Conservation (phyloP, 2,329 filamentous ascomycete species). For the Trichoderma sp. region DNA sequence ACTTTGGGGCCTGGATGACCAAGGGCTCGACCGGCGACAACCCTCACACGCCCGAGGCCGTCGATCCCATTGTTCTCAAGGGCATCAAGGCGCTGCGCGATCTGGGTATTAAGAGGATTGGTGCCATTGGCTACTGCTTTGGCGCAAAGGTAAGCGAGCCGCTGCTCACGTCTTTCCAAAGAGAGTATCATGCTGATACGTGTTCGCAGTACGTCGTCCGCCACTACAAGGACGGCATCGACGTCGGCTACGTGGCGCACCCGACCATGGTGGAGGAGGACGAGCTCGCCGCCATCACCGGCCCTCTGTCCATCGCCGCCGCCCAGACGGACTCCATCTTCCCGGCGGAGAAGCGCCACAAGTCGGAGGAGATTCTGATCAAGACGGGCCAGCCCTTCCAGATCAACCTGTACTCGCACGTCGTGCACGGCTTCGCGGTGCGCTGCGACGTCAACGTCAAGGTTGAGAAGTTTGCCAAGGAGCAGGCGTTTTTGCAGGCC, state of each 20-base stretch:
- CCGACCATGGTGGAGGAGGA: slow-evolving; percentile 72
- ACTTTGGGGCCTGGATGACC: slow-evolving; percentile 38
- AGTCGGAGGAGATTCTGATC: slow-evolving; percentile 63
- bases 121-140: slow-evolving; percentile 73
- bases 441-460: slow-evolving; percentile 63
- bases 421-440: slow-evolving; percentile 75
- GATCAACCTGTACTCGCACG: slow-evolving; percentile 72
- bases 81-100: slow-evolving; percentile 58
- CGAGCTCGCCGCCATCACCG: slow-evolving; percentile 66
- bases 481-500: slow-evolving; percentile 79
- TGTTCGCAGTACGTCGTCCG: slow-evolving; percentile 62
- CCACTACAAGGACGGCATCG: slow-evolving; percentile 63
- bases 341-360: slow-evolving; percentile 63
- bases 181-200: background rate
- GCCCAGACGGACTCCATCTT: slow-evolving; percentile 68
- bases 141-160: slow-evolving; percentile 62
- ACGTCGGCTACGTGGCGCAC: slow-evolving; percentile 74
- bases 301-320: slow-evolving; percentile 68
- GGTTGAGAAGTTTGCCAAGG: slow-evolving; percentile 69
- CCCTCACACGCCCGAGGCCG: slow-evolving; percentile 39
- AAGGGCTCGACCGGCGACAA: slow-evolving; percentile 50
- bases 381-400: slow-evolving; percentile 67
- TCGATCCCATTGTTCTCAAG: slow-evolving; percentile 38
- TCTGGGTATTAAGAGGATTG: slow-evolving; percentile 60
- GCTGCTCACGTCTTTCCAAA: no score